Evolutionary conservation across 1,139 yeast genomes (phyloP), one percentile per base, ranked within the genome.

Genomic region (Hyphopichia khmerensis): DNA sequence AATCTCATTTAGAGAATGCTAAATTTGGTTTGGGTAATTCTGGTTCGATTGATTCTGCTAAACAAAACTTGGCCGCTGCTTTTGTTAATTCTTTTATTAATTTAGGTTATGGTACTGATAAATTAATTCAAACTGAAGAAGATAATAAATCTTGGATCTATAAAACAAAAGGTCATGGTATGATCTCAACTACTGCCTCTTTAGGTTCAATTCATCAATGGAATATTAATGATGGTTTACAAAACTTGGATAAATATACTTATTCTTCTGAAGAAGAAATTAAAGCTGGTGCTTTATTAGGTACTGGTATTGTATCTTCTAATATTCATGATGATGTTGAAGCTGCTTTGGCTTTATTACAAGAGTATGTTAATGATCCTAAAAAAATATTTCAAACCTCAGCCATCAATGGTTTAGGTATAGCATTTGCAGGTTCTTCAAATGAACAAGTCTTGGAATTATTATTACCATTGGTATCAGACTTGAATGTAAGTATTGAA

Each of bases 261-360:
- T 90, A 91, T 60, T 86, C 96, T 7, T 77, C 83, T 23, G 96
- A 90, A 56, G 85, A 83, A 46, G 93, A 89, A 57, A 82, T 91
- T 51, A 89, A 89, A 66, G 97, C 98, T 11, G 99, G 99, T 67
- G 96, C 99, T 4, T 74, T 93, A 48, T 76, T 95, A 51, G 99
- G 98, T 64, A 89, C 90, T 64, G 99, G 99, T 65, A 77, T 95
- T 40, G 86, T 89, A n/a, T 88, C 96, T 33, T 78, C 95, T 27
- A 95, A 96, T 64, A 95, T 95, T 44, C 96, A 89, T 62, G 96
- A 93, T 60, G 99, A 93, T 48, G 89, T 90, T 38, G 98, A 91
- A 53, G 95, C 98, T 5, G 95, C 97, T 4, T 75, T 88, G 49
- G 84, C 96, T 21, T 70, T 93, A 52, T 72, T 88, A 48, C 91